Percentiles rank a stretch among this genome's conserved stretches.
These are phyloP conservation scores for Erysimum cheiri DNA, from an alignment of 441 rosid genomes.

Conservation along the genomic window DNA sequence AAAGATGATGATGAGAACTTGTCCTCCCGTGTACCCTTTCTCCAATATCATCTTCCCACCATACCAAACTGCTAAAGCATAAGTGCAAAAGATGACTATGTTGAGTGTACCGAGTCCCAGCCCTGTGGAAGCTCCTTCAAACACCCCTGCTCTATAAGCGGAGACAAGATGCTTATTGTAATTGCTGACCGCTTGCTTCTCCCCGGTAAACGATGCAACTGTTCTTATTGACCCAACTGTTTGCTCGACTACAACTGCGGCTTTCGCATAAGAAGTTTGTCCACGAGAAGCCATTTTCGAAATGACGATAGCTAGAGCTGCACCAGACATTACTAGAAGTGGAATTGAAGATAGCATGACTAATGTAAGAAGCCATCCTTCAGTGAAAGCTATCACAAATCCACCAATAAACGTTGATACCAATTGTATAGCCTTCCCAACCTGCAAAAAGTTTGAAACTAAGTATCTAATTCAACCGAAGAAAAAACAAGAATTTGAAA, in stretches of 20 bases:
- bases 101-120: conserved; percentile 60
- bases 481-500: too few relatives aligned
- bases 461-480: not conserved
- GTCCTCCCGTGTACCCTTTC: conserved; percentile 72
- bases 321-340: conserved; percentile 69
- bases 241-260: conserved; percentile 76
- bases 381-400: conserved; percentile 62
- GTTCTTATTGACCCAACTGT: conserved; percentile 88
- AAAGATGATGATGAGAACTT: conserved; percentile 65
- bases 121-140: conserved; percentile 71
- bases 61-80: conserved; percentile 74
- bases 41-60: conserved; percentile 77
- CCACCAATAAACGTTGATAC: conserved; percentile 78
- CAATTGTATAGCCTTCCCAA: conserved; percentile 77
- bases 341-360: conserved; percentile 76
- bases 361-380: conserved; percentile 86
- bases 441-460: conserved; percentile 48
- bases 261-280: conserved; percentile 72
- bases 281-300: conserved; percentile 68
- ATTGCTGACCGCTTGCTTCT: conserved; percentile 63
- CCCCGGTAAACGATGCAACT: conserved; percentile 85
- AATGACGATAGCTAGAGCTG: conserved; percentile 50
- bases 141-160: conserved; percentile 66
- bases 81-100: conserved; percentile 56
- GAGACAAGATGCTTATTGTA: conserved; percentile 62